Base-by-base conservation (phyloP, 192 early-diverging fungal species). In the Spizellomyces sp. region DNA sequence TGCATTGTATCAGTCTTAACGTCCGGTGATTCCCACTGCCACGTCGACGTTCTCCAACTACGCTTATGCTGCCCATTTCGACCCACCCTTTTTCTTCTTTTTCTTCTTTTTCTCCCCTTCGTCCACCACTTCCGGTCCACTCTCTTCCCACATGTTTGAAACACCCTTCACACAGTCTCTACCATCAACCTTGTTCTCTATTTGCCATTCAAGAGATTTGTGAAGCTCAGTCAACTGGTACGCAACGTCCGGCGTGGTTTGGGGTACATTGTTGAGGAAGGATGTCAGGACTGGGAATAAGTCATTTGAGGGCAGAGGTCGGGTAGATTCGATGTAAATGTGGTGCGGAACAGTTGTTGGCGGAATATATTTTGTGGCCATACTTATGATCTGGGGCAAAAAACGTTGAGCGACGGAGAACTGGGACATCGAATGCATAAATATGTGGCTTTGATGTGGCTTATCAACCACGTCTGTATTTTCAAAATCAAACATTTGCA, bases 221-320 rank as follows among this genome's bases (percentile, higher is more conserved):
- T 67, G 66, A 46, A 67, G 42, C 27, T 67, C 66, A 2, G 66
- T 67, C n/a, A 67, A 52, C 36, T 67, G 66, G 36, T 67, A 67
- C 15, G 48, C 17, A 19, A 67, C 50, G 41, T 67, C 66, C 14
- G 66, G 14, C 8, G 9, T 15, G 50, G 12, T 54, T 54, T 54
- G 50, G 12, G 50, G 50, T 54, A 2, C 50, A 4, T 54, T 19
- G 50, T 19, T 54, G 1, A 67, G 52, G 50, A 67, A 67, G 1
- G 45, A 55, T 46, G 66, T 54, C 4, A 67, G 66, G 15, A 5
- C 5, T 9, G 19, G 8, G 45, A 67, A 47, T 19, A 54, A 9
- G 9, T 67, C 14, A 9, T 10, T 17, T 48, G 12, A 14, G 50
- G 46, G 27, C 14, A 55, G 17, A 1, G 46, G 48, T 67, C 55